A percentile compares a stretch with the other conserved stretches of the same genome.
These are phyloP conservation scores for Cadophora sp. DNA, from an alignment of 2,329 filamentous ascomycete species.

Conservation along the genomic window DNA sequence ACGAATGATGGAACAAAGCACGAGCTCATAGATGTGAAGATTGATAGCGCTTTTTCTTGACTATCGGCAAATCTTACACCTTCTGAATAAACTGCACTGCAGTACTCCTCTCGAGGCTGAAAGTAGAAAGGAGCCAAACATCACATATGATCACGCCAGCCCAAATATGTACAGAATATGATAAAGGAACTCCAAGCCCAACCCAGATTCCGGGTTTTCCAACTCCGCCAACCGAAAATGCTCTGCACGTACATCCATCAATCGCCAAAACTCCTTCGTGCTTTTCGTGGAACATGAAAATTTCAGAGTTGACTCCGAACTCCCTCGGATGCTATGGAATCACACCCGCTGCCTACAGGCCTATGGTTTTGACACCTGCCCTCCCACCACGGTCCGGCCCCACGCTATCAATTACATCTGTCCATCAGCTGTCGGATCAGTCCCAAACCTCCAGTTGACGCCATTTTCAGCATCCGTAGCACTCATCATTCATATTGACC, in stretches of 20 bases:
- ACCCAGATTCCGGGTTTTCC: background rate
- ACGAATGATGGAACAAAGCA: background rate
- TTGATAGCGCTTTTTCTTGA: background rate
- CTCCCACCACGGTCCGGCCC: background rate
- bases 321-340: background rate
- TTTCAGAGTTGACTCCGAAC: background rate
- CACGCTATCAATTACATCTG: background rate
- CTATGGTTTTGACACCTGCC: background rate
- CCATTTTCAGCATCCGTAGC: slow-evolving; percentile 11
- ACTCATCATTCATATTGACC: slow-evolving; percentile 5
- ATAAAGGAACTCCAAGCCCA: slow-evolving; percentile 9
- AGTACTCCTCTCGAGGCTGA: background rate
- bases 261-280: slow-evolving; percentile 6
- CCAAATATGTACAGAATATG: slow-evolving; percentile 15
- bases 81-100: background rate
- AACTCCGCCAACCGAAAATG: slow-evolving; percentile 14
- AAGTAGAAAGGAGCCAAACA: background rate
- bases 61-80: background rate
- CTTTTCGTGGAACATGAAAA: background rate
- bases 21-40: background rate
- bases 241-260: slow-evolving; percentile 18
- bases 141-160: slow-evolving; percentile 8
- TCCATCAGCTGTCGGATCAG: background rate
- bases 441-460: background rate
- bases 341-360: background rate